Evolutionary conservation across 108 stramenopile genomes (phyloP).

Genomic region (Skeletonema menzelii): DNA sequence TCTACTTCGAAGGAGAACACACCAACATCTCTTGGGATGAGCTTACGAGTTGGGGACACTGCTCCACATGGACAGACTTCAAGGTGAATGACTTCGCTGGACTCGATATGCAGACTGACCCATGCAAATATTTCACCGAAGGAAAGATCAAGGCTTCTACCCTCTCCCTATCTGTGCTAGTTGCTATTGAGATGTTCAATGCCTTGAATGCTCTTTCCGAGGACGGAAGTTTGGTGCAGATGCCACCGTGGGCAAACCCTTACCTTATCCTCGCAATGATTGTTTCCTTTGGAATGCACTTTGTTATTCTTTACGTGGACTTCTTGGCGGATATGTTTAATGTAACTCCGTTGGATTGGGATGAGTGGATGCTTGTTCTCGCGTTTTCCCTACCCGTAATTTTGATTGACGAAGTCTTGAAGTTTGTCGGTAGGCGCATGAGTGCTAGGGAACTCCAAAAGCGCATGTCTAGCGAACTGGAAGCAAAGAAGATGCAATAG

Average conservation of each 20-base stretch:
- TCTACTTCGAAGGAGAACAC: slow-evolving; percentile 40
- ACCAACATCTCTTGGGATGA: slow-evolving; percentile 49
- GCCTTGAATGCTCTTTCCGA: slow-evolving; percentile 78
- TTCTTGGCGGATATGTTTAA: slow-evolving; percentile 59
- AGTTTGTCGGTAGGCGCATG: slow-evolving; percentile 51
- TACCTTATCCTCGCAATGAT: slow-evolving; percentile 78
- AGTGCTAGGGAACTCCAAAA: slow-evolving; percentile 36
- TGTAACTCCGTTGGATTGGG: slow-evolving; percentile 56
- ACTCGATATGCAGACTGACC: slow-evolving; percentile 55
- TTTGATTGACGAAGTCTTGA: slow-evolving; percentile 69
- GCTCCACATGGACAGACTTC: slow-evolving; percentile 27
- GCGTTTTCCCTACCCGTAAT: slow-evolving; percentile 55
- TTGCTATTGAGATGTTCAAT: slow-evolving; percentile 86
- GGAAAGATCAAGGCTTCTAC: slow-evolving; percentile 61
- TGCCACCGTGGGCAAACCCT: slow-evolving; percentile 81
- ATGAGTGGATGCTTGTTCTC: slow-evolving; percentile 57
- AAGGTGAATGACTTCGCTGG: slow-evolving; percentile 53
- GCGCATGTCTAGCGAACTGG: slow-evolving; percentile 31
- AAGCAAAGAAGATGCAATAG: slow-evolving; percentile 46
- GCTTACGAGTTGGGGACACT: slow-evolving; percentile 54
- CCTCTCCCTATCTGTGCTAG: slow-evolving; percentile 73
- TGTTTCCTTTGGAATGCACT: slow-evolving; percentile 70
- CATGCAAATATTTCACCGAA: slow-evolving; percentile 64
- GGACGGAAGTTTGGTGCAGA: slow-evolving; percentile 70
- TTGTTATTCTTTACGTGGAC: slow-evolving; percentile 64